Evolutionary conservation across 495 filamentous ascomycete genomes (phyloP), one percentile per base, ranked within the genome.

Genomic region (Trichoderma parareesei): DNA sequence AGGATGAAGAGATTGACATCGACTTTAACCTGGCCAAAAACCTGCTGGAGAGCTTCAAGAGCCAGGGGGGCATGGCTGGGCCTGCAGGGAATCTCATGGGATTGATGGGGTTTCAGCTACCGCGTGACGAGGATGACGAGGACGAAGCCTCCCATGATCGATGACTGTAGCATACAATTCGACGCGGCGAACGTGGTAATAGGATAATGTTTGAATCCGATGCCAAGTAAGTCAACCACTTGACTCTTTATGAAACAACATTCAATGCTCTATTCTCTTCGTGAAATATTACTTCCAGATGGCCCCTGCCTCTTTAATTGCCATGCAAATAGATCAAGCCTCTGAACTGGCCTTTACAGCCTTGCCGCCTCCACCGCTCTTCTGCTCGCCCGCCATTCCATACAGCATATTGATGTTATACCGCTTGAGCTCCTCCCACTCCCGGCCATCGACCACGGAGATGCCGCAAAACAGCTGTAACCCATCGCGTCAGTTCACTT

Each of bases 1-100:
- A 71, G 18, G 77, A 70, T 11, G 80, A 80, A 3, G 88, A 87
- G 65, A 81, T 92, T 11, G 81, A 93, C 65, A 84, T 91, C 53
- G 91, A 97, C 69, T 89, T 90, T 71, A 92, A 93, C 61, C 82
- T 98, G 5, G 93, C 90, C 43, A 91, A 90, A 72, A 97, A 97
- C 71, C 74, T 97, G 33, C 77, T 97, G n/a, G 90, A 96, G 76
- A 90, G 88, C 70, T 91, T 98, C 71, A 94, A 96, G 68, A 86
- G 87, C 38, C 93, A 97, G 72, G 90, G 78, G 5, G 93, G 93
- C 44, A 82, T 88, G 75, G 79, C 92, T 13, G 93, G 93, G 0
- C 93, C 93, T 2, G 88, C 87, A 4, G 88, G 93, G 1, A 97
- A 96, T 72, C 73, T 98, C 65, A 79, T 98, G 68, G 87, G 86